Conservation (phyloP, 164 flowering plant species). For the Macadamia tetraphylla region DNA sequence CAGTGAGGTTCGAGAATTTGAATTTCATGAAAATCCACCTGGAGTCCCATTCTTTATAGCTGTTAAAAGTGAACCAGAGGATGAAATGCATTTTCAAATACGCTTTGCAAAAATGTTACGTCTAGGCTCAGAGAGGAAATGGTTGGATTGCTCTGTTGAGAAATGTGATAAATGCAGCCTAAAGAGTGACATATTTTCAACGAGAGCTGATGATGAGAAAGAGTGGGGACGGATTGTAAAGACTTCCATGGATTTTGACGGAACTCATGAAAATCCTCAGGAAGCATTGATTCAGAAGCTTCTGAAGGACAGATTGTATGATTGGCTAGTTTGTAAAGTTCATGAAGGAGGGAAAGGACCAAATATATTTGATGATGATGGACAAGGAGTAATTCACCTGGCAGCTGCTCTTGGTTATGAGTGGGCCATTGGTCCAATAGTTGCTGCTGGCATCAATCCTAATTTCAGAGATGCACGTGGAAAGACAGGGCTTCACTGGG, state of each 20-base stretch:
- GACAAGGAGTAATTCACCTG: conserved; percentile 68
- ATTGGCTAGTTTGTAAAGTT: conserved; percentile 52
- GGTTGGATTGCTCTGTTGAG: conserved; percentile 33
- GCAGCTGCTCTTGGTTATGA: conserved; percentile 81
- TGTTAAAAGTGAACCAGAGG: conserved; percentile 24
- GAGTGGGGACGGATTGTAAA: conserved; percentile 27
- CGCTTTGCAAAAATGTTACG: conserved; percentile 45
- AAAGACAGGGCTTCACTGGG: conserved; percentile 81
- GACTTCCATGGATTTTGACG: conserved; percentile 4
- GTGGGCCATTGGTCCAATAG: conserved; percentile 57
- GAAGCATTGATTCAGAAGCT: conserved; percentile 41
- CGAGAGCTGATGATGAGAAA: conserved; percentile 13
- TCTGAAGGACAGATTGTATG: conserved; percentile 50
- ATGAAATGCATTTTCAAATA: conserved; percentile 43
- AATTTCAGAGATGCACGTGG: conserved; percentile 67
- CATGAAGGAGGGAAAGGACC: conserved; percentile 60
- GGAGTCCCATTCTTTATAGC: conserved; percentile 6
- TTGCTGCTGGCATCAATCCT: conserved; percentile 61
- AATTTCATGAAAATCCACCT: conserved; percentile 38
- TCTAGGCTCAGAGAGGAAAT: conserved; percentile 26
- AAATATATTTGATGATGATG: conserved; percentile 44
- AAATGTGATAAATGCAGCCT: conserved; percentile 44
- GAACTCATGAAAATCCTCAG: conserved; percentile 18
- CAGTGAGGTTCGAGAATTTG: conserved; percentile 79
- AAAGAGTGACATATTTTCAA: conserved; percentile 22